Conservation (phyloP, 192 early-diverging fungal genomes). For the Backusella liffmaniae region DNA sequence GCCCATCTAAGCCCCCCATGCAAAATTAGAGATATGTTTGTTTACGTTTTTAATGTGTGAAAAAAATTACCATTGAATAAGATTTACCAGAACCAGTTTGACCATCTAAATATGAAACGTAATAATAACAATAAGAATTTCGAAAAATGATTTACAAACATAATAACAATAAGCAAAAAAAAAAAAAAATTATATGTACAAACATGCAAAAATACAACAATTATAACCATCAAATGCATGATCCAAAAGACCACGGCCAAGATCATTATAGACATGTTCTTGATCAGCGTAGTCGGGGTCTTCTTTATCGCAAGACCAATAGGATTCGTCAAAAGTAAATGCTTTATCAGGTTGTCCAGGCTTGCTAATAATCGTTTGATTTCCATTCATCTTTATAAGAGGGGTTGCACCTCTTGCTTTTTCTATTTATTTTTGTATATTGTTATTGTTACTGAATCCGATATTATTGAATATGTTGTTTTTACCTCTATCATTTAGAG, state of each 20-base stretch:
- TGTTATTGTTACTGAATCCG: neutral
- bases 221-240: conserved; percentile 93
- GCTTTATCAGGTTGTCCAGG: conserved; percentile 51
- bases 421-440: conserved; percentile 37
- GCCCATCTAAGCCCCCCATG: conserved; percentile 55
- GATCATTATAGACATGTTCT: conserved; percentile 68
- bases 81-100: conserved; percentile 82
- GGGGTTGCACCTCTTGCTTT: conserved; percentile 56
- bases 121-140: conserved; percentile 10
- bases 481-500: conserved; percentile 69
- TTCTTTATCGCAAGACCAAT: conserved; percentile 74
- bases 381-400: conserved; percentile 69
- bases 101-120: conserved; percentile 51
- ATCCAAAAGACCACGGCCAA: conserved; percentile 76
- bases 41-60: neutral
- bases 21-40: neutral
- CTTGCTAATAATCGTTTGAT: conserved; percentile 65
- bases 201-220: conserved; percentile 91
- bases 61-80: conserved; percentile 54
- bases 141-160: conserved; percentile 7
- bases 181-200: neutral
- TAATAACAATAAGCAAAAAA: neutral
- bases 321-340: conserved; percentile 87
- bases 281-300: conserved; percentile 70
- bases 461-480: neutral